phyloP scores from a whole-genome alignment of 1,284 basidiomycete genomes.

The Meira nashicola region DNA sequence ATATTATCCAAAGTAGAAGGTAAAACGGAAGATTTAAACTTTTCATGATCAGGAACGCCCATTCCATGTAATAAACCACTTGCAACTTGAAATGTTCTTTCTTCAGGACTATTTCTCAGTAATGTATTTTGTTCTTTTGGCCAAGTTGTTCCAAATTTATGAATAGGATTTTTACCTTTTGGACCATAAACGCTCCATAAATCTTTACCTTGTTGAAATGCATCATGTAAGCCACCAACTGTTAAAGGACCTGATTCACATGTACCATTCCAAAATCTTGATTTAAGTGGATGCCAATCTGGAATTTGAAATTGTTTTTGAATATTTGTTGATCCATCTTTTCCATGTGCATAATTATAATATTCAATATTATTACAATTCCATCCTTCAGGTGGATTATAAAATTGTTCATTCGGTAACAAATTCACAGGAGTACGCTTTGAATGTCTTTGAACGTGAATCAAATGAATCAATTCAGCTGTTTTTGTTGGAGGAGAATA shows the following conservation, averaged over 20 bases:
- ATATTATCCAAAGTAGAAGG: conserved; percentile 54
- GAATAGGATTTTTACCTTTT: conserved; percentile 46
- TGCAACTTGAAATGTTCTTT: conserved; percentile 59
- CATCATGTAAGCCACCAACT: conserved; percentile 58
- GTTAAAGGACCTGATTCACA: conserved; percentile 62
- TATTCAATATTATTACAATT: conserved; percentile 28
- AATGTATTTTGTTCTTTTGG: conserved; percentile 55
- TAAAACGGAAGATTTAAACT: conserved; percentile 44
- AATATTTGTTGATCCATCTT: conserved; percentile 52
- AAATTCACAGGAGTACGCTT: conserved; percentile 56
- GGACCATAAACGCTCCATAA: conserved; percentile 59
- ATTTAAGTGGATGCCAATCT: conserved; percentile 57
- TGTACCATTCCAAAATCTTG: conserved; percentile 60
- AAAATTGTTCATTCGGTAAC: conserved; percentile 56
- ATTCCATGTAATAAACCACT: conserved; percentile 60
- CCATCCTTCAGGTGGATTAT: conserved; percentile 54
- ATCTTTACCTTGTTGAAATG: conserved; percentile 59
- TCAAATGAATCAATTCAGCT: conserved; percentile 32
- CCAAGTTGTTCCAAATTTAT: conserved; percentile 55
- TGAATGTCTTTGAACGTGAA: conserved; percentile 33
- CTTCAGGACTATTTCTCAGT: conserved; percentile 57
- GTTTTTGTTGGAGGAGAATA: not conserved
- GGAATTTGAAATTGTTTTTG: conserved; percentile 56
- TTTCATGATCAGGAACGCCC: conserved; percentile 48
- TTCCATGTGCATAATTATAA: conserved; percentile 21